Evolutionary conservation across 306 rosid species (phyloP).

Genomic region (Acmispon strigosus): DNA sequence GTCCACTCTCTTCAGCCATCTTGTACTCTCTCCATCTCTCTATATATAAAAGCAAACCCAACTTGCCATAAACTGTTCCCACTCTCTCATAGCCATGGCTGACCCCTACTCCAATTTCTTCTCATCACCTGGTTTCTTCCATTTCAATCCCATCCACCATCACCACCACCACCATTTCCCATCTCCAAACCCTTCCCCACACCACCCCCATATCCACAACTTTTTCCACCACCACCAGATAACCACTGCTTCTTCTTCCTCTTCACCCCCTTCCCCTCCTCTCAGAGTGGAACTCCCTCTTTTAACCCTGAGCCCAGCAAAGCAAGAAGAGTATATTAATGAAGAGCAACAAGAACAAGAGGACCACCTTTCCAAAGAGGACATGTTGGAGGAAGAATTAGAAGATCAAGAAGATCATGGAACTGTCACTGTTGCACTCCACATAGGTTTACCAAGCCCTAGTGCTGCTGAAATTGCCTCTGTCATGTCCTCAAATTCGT

Average conservation of each 20-base stretch:
- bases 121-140: constrained; percentile 32
- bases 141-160: constrained; percentile 16
- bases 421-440: constrained; percentile 86
- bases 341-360: not conserved
- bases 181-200: constrained; percentile 19
- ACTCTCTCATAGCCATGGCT: constrained; percentile 34
- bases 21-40: constrained; percentile 65
- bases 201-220: constrained; percentile 9
- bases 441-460: constrained; percentile 97
- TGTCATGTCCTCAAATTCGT: constrained; percentile 42
- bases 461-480: constrained; percentile 87
- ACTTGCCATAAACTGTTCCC: constrained; percentile 37
- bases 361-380: not conserved
- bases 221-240: constrained; percentile 3
- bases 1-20: constrained; percentile 80
- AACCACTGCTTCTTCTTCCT: not conserved
- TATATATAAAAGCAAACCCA: constrained; percentile 40
- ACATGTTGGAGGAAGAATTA: not conserved
- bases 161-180: constrained; percentile 15
- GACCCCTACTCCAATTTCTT: constrained; percentile 35
- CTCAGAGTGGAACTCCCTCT: constrained; percentile 81
- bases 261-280: constrained; percentile 69
- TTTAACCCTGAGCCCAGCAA: constrained; percentile 44
- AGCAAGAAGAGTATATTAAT: not conserved
- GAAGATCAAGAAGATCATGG: constrained; percentile 7